Evolutionary conservation across 495 filamentous ascomycete genomes (phyloP).

Genomic region (Aspergillus panamensis): DNA sequence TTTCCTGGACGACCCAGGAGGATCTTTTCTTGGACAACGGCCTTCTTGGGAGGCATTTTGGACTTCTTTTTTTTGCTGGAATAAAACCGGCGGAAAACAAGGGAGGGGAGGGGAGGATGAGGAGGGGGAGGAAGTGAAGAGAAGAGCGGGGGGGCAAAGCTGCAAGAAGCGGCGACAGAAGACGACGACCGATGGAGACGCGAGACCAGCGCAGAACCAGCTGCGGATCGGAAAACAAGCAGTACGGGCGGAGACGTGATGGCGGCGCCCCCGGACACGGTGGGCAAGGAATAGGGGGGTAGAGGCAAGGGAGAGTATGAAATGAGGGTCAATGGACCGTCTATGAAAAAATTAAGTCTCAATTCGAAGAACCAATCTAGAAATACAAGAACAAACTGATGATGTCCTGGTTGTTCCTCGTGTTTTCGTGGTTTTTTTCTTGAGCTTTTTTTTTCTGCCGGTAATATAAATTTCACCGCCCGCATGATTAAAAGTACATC

Average conservation of each 20-base stretch:
- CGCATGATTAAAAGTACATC: background rate
- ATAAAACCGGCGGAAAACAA: constrained; percentile 39
- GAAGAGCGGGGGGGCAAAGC: constrained; percentile 27
- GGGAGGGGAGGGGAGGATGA: constrained; percentile 31
- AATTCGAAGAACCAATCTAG: background rate
- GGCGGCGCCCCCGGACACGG: constrained; percentile 33
- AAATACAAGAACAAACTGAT: background rate
- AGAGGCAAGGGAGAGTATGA: constrained; percentile 7
- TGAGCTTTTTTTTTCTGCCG: background rate
- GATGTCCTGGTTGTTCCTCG: background rate
- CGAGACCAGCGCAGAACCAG: constrained; percentile 47
- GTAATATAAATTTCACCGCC: background rate
- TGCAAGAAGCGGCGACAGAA: constrained; percentile 26
- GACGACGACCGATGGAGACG: constrained; percentile 13
- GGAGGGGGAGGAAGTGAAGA: constrained; percentile 17
- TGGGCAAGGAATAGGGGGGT: constrained; percentile 22
- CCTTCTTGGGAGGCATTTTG: constrained; percentile 54
- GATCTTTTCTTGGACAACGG: constrained; percentile 53
- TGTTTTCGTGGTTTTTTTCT: background rate
- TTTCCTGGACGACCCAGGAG: constrained; percentile 91
- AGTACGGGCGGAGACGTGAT: constrained; percentile 40
- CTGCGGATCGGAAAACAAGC: constrained; percentile 45
- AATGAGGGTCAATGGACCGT: background rate
- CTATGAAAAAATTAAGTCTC: background rate
- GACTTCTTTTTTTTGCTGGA: constrained; percentile 47